phyloP scores from a whole-genome alignment of 2,329 filamentous ascomycete species.

The Thelonectria discophora region DNA sequence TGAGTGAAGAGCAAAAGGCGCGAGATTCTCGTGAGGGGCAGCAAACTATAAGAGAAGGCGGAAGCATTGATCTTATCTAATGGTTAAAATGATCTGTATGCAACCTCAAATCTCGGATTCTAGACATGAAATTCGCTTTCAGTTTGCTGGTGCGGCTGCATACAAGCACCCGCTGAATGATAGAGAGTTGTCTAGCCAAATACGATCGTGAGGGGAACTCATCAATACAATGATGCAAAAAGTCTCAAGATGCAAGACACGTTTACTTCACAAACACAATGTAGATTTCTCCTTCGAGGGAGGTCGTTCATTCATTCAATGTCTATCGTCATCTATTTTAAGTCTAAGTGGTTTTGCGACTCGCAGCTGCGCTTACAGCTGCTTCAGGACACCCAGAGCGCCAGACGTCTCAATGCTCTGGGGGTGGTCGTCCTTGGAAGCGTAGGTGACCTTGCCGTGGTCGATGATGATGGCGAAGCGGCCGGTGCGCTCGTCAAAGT shows the following conservation, averaged over 20 bases:
- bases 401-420: slow-evolving; percentile 58
- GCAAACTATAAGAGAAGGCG: neutral
- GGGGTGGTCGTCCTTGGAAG: slow-evolving; percentile 72
- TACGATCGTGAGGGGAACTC: neutral
- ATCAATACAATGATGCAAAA: too few species aligned
- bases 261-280: too few species aligned
- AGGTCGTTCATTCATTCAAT: slow-evolving; percentile 19
- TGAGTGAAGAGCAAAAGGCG: slow-evolving; percentile 32
- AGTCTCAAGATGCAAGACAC: too few species aligned
- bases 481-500: slow-evolving; percentile 75
- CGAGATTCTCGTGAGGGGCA: neutral
- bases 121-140: neutral
- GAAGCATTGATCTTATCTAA: neutral
- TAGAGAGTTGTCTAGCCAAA: neutral
- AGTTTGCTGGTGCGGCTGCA: neutral
- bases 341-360: slow-evolving; percentile 18
- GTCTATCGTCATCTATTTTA: slow-evolving; percentile 34
- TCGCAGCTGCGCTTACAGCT: slow-evolving; percentile 52
- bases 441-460: slow-evolving; percentile 84
- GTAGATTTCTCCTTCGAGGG: slow-evolving; percentile 22
- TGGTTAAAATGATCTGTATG: neutral
- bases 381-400: slow-evolving; percentile 62
- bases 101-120: neutral
- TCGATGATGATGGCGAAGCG: slow-evolving; percentile 85
- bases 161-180: neutral